Base-by-base conservation (phyloP, 441 rosid species). In the Eruca vesicaria region DNA sequence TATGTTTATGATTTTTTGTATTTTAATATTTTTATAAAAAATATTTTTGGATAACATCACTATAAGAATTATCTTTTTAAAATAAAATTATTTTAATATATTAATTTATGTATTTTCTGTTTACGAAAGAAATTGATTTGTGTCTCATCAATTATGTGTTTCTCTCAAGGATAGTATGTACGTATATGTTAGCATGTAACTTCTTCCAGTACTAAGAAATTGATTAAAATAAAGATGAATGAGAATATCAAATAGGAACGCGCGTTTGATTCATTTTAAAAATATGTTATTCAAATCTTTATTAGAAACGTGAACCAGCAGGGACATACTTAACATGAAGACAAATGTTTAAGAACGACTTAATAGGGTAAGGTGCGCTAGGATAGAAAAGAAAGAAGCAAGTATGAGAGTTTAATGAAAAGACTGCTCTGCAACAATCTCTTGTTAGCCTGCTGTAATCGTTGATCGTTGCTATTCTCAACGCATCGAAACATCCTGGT, bases 391-490 rank as follows among this genome's bases (percentile, higher is more conserved):
- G 56, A 0, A 50, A 50, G 56, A 2, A 50, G 56, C 56, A 50
- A 50, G 21, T 18, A 16, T 50, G 11, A 50, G 56, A 18, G 56
- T 7, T 50, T 16, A 50, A 11, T 50, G 56, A 50, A 50, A 2
- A 50, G 6, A 73, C 71, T 28, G 71, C 71, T 9, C 48, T 7
- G 35, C 77, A 73, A 73, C 77, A 65, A 1, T 18, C 58, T 29
- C 9, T n/a, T 65, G 65, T 28, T 41, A 73, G 45, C 77, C 59
- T 41, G 41, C 59, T 73, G 14, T 0, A 2, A 19, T 73, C 71
- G 9, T 8, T 8, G 8, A 5, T 58, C 8, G 61, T 7, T 11
- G 60, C 60, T 56, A 23, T 6, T 23, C 7, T 56, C 60, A 56
- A 26, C n/a, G 72, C 59, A 32, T 58, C 48, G 9, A n/a, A 43